phyloP scores from a whole-genome alignment of 225 moss, liverwort and hornwort species.

The Lunularia cruciata region DNA sequence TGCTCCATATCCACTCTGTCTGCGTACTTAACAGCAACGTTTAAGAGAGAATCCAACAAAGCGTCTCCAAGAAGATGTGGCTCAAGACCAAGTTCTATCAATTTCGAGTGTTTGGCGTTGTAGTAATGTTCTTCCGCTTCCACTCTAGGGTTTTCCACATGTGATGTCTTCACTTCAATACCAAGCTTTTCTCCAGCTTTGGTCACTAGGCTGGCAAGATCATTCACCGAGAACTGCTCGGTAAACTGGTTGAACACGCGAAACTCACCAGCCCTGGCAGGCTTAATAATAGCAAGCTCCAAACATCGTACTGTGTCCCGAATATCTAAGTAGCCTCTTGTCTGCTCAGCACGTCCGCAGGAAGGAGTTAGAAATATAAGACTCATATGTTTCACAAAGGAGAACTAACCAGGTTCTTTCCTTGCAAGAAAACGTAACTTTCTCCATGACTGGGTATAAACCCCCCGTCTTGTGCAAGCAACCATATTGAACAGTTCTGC shows the following conservation, averaged over 20 bases:
- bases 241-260: constrained; percentile 98
- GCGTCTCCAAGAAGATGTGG: constrained; percentile 83
- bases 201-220: constrained; percentile 80
- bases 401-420: no score
- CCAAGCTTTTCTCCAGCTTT: constrained; percentile 78
- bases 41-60: constrained; percentile 83
- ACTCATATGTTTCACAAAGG: no score
- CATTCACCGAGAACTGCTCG: constrained; percentile 96
- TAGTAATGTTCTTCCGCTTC: constrained; percentile 98
- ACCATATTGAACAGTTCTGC: not conserved
- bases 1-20: constrained; percentile 84
- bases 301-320: constrained; percentile 94
- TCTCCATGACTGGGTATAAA: no score
- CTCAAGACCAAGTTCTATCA: constrained; percentile 84
- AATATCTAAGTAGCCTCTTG: constrained; percentile 95
- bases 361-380: no score
- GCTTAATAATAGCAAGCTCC: constrained; percentile 82
- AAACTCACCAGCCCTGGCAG: constrained; percentile 79
- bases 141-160: constrained; percentile 82
- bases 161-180: constrained; percentile 62
- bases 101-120: constrained; percentile 93
- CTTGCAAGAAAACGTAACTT: no score
- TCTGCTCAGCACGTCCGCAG: constrained; percentile 39
- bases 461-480: no score
- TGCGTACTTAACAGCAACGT: constrained; percentile 79